Percentiles rank a stretch among this genome's conserved stretches.
Evolutionary conservation across 108 stramenopile genomes (phyloP).

Genomic region (Fragilaria radians): DNA sequence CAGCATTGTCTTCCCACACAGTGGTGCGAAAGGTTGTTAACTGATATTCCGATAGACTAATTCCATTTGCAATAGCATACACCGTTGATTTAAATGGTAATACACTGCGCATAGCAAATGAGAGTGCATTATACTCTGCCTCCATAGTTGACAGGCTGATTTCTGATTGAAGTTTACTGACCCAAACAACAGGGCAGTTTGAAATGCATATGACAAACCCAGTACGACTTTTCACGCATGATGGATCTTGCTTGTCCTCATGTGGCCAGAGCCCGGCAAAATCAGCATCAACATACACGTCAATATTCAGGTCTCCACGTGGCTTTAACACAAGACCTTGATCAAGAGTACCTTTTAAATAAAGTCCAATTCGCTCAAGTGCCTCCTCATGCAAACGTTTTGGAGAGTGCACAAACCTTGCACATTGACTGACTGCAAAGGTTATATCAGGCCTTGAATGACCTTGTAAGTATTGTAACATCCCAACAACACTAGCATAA

Average conservation of each 20-base stretch:
- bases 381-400: constrained; percentile 8
- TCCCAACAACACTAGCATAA: constrained; percentile 34
- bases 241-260: constrained; percentile 17
- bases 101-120: constrained; percentile 25
- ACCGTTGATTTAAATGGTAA: constrained; percentile 27
- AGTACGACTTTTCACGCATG: constrained; percentile 23
- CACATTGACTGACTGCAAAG: constrained; percentile 22
- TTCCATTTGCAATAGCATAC: not conserved
- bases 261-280: constrained; percentile 24
- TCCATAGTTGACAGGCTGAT: constrained; percentile 43
- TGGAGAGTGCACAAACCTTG: constrained; percentile 8
- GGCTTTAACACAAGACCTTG: constrained; percentile 33
- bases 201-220: constrained; percentile 26
- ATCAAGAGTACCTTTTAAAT: constrained; percentile 23
- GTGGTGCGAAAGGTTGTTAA: constrained; percentile 14
- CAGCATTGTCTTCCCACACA: constrained; percentile 44
- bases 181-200: constrained; percentile 26
- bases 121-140: constrained; percentile 41
- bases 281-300: constrained; percentile 36
- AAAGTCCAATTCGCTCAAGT: constrained; percentile 9
- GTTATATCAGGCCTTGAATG: constrained; percentile 18
- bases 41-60: constrained; percentile 1
- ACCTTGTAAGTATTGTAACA: constrained; percentile 27
- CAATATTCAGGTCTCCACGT: constrained; percentile 11
- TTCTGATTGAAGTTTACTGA: constrained; percentile 26